A percentile compares a stretch with the other conserved stretches of the same genome.
Conservation (phyloP, 23 red algal genomes). For the Cyanidiococcus yangmingshanensis region DNA sequence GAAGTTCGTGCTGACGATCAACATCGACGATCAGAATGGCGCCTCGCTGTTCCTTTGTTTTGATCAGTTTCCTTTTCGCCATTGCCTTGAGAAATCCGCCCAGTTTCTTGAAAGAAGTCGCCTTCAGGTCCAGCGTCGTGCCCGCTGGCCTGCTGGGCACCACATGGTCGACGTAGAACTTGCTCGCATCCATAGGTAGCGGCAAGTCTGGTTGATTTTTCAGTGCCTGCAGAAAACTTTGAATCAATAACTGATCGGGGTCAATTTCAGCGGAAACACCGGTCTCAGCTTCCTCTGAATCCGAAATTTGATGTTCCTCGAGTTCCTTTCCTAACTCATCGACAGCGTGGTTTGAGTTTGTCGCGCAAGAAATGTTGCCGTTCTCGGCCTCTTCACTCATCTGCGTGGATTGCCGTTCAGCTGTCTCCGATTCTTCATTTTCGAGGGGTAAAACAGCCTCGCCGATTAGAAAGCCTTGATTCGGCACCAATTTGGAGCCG, state of each 20-base stretch:
- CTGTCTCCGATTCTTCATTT: neutral
- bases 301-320: neutral
- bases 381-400: neutral
- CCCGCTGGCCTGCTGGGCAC: constrained; percentile 11
- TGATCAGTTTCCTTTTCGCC: constrained; percentile 24
- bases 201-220: neutral
- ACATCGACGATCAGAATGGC: constrained; percentile 18
- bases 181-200: constrained; percentile 32
- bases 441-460: neutral
- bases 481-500: constrained; percentile 14
- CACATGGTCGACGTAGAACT: constrained; percentile 23
- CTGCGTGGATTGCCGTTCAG: neutral
- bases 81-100: constrained; percentile 30
- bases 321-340: neutral
- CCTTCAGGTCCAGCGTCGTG: constrained; percentile 24
- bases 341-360: neutral
- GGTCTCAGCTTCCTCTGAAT: neutral
- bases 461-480: constrained; percentile 17
- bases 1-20: constrained; percentile 10
- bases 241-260: constrained; percentile 26
- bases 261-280: neutral
- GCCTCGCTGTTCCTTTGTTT: constrained; percentile 26
- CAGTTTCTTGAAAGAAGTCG: constrained; percentile 29
- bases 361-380: neutral
- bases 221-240: constrained; percentile 30